phyloP scores from a whole-genome alignment of 177 flowering plant species.

The Vitis hybrid region DNA sequence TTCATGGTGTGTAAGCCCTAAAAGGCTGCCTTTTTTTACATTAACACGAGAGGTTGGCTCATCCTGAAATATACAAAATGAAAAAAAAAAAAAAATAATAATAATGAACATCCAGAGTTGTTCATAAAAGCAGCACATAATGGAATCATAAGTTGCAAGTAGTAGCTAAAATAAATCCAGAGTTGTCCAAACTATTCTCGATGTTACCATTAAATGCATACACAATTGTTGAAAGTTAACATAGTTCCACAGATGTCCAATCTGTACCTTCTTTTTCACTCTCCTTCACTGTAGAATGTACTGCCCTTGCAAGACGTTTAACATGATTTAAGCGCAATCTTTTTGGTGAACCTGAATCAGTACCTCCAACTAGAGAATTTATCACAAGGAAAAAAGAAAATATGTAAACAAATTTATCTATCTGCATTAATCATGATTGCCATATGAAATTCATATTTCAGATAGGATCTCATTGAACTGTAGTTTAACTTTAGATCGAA shows the following conservation, averaged over 20 bases:
- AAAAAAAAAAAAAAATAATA: not conserved
- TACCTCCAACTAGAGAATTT: not conserved
- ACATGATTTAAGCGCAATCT: conserved; percentile 33
- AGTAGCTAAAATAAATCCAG: not conserved
- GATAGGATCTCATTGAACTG: too few relatives aligned
- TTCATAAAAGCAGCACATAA: not conserved
- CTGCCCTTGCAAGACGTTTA: conserved; percentile 36
- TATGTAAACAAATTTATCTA: not conserved
- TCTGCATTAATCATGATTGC: not conserved
- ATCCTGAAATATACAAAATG: conserved; percentile 14
- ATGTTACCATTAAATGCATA: too few relatives aligned
- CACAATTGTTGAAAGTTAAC: not conserved
- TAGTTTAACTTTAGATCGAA: too few relatives aligned
- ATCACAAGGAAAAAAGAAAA: not conserved
- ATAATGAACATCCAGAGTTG: not conserved
- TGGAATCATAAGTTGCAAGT: not conserved
- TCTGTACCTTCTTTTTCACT: conserved; percentile 11
- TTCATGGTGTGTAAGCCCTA: not conserved
- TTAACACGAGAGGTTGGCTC: not conserved
- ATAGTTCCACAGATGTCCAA: not conserved
- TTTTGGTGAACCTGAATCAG: conserved; percentile 22
- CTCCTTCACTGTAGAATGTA: conserved; percentile 16
- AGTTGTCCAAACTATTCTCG: too few relatives aligned
- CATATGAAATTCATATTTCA: not conserved
- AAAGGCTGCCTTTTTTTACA: conserved; percentile 4